phyloP scores from a whole-genome alignment of 495 filamentous ascomycete species.

The Penicillium alfredii region DNA sequence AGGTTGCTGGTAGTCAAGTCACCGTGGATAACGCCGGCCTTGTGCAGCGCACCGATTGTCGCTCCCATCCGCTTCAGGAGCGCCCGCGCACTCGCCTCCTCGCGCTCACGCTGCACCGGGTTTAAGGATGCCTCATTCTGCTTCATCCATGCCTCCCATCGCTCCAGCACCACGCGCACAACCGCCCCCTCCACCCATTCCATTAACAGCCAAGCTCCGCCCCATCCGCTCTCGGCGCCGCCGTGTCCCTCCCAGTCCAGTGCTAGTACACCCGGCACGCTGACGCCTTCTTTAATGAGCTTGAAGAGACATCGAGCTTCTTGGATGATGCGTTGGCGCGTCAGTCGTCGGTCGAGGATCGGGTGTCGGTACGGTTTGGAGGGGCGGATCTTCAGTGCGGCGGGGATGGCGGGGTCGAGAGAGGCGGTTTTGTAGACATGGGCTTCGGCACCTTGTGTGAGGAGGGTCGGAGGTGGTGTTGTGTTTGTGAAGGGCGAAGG shows the following conservation, averaged over 20 bases:
- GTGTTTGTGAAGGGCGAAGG: constrained; percentile 61
- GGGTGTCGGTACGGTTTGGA: constrained; percentile 91
- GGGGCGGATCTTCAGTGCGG: constrained; percentile 89
- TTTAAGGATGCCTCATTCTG: constrained; percentile 14
- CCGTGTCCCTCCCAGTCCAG: constrained; percentile 56
- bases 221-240: constrained; percentile 43
- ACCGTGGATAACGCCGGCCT: constrained; percentile 79
- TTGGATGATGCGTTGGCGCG: constrained; percentile 74
- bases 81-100: constrained; percentile 40
- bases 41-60: constrained; percentile 75
- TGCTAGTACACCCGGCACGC: constrained; percentile 70
- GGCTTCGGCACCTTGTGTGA: constrained; percentile 92
- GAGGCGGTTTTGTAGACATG: constrained; percentile 84
- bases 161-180: constrained; percentile 60
- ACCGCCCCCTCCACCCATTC: constrained; percentile 82
- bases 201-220: constrained; percentile 73
- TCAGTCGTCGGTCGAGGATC: constrained; percentile 79
- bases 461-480: constrained; percentile 49
- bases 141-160: constrained; percentile 49
- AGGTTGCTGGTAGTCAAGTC: constrained; percentile 97
- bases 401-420: constrained; percentile 60
- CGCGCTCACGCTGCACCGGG: constrained; percentile 27
- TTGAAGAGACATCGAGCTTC: constrained; percentile 80
- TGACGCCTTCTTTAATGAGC: constrained; percentile 67
- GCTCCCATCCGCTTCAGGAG: constrained; percentile 68